phyloP scores from a whole-genome alignment of 140 eudicot genomes.

The Artemisia princeps region DNA sequence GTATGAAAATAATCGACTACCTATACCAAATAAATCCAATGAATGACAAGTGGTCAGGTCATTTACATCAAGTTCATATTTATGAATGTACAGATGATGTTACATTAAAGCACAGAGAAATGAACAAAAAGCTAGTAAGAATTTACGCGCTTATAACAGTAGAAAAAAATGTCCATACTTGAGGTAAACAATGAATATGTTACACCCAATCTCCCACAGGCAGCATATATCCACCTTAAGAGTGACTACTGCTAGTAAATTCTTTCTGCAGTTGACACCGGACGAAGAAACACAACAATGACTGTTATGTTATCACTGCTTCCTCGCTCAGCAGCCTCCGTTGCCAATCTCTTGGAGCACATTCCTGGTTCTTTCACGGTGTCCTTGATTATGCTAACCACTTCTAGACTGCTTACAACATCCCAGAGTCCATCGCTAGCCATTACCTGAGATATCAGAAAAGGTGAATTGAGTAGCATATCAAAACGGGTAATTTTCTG shows the following conservation, averaged over 20 bases:
- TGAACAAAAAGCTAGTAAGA: too few species aligned
- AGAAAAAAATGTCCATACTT: background rate
- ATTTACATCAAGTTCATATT: too few species aligned
- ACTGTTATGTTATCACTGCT: constrained; percentile 94
- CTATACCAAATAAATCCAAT: too few species aligned
- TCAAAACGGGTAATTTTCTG: background rate
- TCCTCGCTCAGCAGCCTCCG: constrained; percentile 82
- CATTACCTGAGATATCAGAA: constrained; percentile 57
- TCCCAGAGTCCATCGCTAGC: constrained; percentile 98
- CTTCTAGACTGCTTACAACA: constrained; percentile 57
- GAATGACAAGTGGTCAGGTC: too few species aligned
- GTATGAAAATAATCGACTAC: too few species aligned
- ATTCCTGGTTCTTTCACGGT: constrained; percentile 88
- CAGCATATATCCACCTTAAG: background rate
- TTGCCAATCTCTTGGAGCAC: constrained; percentile 93
- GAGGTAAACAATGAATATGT: background rate
- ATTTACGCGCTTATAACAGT: too few species aligned
- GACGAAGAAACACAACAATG: constrained; percentile 68
- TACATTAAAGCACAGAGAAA: too few species aligned
- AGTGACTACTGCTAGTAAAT: constrained; percentile 41
- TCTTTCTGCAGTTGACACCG: constrained; percentile 88
- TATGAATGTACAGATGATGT: too few species aligned
- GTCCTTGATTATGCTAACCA: constrained; percentile 58
- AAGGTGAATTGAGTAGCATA: background rate
- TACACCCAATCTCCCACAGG: background rate